Evolutionary conservation across 2,329 filamentous ascomycete genomes (phyloP).

Genomic region (Monilinia fructicola): DNA sequence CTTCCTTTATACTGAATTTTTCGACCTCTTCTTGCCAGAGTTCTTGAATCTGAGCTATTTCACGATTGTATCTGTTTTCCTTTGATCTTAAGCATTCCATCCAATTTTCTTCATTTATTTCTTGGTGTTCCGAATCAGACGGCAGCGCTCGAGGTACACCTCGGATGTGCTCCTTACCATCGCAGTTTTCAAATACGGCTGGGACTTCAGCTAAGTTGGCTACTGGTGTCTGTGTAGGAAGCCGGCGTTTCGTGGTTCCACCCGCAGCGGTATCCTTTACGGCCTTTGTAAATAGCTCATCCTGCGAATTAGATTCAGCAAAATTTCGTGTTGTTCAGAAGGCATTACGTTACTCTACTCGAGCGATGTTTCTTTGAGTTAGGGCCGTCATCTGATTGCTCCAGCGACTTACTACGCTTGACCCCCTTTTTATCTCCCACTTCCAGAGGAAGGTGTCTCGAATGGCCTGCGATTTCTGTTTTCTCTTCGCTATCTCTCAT

Average conservation of each 20-base stretch:
- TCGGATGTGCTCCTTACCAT: not conserved
- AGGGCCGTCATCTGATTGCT: not conserved
- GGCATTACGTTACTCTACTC: not conserved
- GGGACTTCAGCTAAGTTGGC: not conserved
- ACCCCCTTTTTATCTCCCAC: not conserved
- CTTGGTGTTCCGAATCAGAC: not conserved
- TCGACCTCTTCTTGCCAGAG: constrained; percentile 19
- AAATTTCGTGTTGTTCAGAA: too few relatives aligned
- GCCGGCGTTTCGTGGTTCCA: not conserved
- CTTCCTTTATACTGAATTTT: not conserved
- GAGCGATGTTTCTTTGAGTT: not conserved
- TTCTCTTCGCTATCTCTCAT: not conserved
- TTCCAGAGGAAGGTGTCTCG: not conserved
- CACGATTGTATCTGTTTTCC: not conserved
- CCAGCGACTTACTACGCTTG: not conserved
- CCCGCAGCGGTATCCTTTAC: not conserved
- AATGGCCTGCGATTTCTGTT: not conserved
- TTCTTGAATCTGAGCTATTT: constrained; percentile 11
- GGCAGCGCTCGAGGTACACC: not conserved
- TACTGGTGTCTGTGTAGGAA: not conserved
- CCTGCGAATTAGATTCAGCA: not conserved
- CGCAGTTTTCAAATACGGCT: not conserved
- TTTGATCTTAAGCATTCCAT: not conserved
- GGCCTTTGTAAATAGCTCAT: not conserved
- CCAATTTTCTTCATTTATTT: not conserved